These are phyloP conservation scores for Coemansia sp. DNA, from an alignment of 192 early-diverging fungal species.

Conservation along the genomic window DNA sequence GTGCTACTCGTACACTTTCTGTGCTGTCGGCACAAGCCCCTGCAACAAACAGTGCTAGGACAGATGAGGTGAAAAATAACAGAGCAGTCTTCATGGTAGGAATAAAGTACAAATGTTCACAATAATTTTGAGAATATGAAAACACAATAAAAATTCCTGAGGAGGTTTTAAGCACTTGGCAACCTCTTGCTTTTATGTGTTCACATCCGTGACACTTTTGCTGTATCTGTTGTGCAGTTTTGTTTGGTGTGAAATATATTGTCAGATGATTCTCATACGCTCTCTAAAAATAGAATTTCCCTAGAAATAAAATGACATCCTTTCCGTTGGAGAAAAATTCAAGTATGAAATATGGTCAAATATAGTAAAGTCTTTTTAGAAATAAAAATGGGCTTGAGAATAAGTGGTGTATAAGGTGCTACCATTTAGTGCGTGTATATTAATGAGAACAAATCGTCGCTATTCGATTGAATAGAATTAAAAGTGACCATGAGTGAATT, in stretches of 20 bases:
- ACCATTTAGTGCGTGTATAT: not conserved
- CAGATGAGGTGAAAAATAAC: not conserved
- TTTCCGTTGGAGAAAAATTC: not conserved
- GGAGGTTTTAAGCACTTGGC: not conserved
- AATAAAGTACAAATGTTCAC: not conserved
- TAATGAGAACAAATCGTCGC: not conserved
- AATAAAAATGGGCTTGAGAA: not conserved
- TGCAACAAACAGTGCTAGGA: conserved; percentile 13
- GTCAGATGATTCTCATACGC: not conserved
- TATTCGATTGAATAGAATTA: not conserved
- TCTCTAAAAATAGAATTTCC: not conserved
- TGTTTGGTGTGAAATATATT: not conserved
- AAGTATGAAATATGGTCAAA: not conserved
- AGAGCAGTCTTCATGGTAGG: not conserved
- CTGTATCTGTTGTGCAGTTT: too few relatives aligned
- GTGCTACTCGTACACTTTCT: conserved; percentile 14
- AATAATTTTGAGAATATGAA: not conserved
- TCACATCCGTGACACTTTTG: too few relatives aligned
- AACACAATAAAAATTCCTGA: not conserved
- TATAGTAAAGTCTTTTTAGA: not conserved
- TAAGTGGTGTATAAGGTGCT: too few relatives aligned
- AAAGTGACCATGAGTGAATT: not conserved
- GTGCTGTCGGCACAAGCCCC: conserved; percentile 2
- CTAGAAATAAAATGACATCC: not conserved
- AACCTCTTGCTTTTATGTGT: not conserved